These are phyloP conservation scores for Xylariaceae sp. DNA, from an alignment of 2,329 filamentous ascomycete species.

Conservation along the genomic window DNA sequence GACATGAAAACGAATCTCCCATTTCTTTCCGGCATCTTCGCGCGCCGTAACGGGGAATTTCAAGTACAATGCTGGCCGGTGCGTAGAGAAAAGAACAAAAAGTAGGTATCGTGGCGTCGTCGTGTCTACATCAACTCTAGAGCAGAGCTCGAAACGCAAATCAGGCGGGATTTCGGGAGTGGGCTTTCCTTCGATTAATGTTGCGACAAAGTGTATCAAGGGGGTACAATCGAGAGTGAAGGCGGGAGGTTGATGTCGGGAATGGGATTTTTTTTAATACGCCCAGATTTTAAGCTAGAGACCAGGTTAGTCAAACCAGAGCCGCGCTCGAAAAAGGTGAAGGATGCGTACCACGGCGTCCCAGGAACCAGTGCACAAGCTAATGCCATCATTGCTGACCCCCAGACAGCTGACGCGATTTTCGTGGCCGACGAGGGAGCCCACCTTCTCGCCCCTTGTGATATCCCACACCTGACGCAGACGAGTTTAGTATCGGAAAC, in stretches of 20 bases:
- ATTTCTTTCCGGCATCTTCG: conserved; percentile 19
- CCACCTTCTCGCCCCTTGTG: conserved; percentile 92
- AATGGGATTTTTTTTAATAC: conserved; percentile 51
- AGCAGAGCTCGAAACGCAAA: conserved; percentile 37
- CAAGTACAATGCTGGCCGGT: conserved; percentile 26
- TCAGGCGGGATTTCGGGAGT: conserved; percentile 36
- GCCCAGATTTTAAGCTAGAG: conserved; percentile 83
- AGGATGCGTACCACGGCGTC: conserved; percentile 76
- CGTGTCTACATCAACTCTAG: conserved; percentile 37
- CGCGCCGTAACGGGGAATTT: conserved; percentile 22
- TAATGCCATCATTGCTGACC: conserved; percentile 98
- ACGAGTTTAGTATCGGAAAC: conserved; percentile 8
- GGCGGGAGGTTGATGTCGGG: conserved; percentile 10
- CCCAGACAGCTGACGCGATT: conserved; percentile 98
- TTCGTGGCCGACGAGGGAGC: conserved; percentile 93
- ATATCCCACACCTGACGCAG: conserved; percentile 84
- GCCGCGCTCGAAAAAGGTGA: conserved; percentile 37
- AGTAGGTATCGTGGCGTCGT: conserved; percentile 42
- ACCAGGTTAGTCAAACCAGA: conserved; percentile 32
- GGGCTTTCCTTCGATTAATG: conserved; percentile 24
- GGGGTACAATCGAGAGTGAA: conserved; percentile 7
- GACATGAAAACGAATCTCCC: conserved; percentile 22
- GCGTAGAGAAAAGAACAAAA: conserved; percentile 30
- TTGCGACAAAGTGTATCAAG: conserved; percentile 1
- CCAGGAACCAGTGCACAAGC: conserved; percentile 98